Percentiles rank a stretch among this genome's conserved stretches.
Conservation (phyloP, 768 basidiomycete genomes). For the Brasilioporus rufonigricans region DNA sequence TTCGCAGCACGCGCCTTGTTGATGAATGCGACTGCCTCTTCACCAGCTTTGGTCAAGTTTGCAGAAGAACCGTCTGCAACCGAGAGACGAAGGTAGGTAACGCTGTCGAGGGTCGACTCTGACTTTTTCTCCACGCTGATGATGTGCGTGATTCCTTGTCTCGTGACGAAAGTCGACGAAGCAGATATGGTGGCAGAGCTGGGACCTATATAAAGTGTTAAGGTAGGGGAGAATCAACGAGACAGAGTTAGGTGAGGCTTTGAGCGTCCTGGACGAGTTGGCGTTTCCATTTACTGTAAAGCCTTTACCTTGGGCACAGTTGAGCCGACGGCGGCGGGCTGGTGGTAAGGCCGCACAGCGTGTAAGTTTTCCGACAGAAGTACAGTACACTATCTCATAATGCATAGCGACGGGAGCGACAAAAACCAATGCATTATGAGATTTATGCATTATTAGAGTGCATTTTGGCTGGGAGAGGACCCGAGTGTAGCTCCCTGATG, state of each 20-base stretch:
- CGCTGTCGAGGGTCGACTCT: background rate
- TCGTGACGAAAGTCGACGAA: constrained; percentile 1
- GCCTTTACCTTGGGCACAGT: background rate
- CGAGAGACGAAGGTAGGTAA: constrained; percentile 8
- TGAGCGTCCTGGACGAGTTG: background rate
- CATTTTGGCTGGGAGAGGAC: too few relatives aligned
- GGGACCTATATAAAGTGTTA: constrained; percentile 4
- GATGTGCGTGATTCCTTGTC: constrained; percentile 10
- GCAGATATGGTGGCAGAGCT: constrained; percentile 7
- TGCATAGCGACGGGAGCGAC: too few relatives aligned
- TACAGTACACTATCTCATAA: too few relatives aligned
- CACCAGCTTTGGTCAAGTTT: background rate
- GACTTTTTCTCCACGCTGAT: constrained; percentile 11
- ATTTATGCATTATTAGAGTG: too few relatives aligned
- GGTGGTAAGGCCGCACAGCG: too few relatives aligned
- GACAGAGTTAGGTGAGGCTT: background rate
- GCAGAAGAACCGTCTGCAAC: constrained; percentile 8
- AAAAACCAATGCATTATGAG: too few relatives aligned
- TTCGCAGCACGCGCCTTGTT: background rate
- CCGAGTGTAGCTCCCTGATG: too few relatives aligned
- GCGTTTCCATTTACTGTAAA: background rate
- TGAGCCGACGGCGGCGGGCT: too few relatives aligned
- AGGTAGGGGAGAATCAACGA: constrained; percentile 12
- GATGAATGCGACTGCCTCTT: constrained; percentile 2
- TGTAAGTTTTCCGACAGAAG: too few relatives aligned